These are phyloP conservation scores for Globisporangium paddicum DNA, from an alignment of 352 stramenopile genomes.

Conservation along the genomic window DNA sequence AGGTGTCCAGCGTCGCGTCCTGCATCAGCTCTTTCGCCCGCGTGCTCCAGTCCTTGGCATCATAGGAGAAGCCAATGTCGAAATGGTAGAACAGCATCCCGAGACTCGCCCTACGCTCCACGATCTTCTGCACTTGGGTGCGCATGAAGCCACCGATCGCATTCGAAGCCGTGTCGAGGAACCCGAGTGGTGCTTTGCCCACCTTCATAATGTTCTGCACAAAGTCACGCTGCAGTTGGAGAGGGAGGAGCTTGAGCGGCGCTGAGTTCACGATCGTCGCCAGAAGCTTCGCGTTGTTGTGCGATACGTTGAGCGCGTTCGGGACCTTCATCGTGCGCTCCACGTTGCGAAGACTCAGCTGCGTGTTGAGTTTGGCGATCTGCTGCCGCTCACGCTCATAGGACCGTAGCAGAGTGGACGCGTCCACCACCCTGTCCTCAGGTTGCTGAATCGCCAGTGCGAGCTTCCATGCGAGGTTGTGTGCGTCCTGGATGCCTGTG, in stretches of 20 bases:
- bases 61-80: slow-evolving; percentile 81
- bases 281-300: slow-evolving; percentile 68
- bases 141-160: slow-evolving; percentile 56
- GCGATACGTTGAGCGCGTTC: slow-evolving; percentile 73
- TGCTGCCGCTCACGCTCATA: slow-evolving; percentile 82
- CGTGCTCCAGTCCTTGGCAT: slow-evolving; percentile 30
- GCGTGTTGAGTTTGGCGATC: slow-evolving; percentile 70
- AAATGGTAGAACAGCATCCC: slow-evolving; percentile 88
- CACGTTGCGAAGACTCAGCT: slow-evolving; percentile 83
- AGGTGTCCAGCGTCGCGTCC: slow-evolving; percentile 46
- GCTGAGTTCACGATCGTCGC: slow-evolving; percentile 53
- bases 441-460: slow-evolving; percentile 50
- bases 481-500: slow-evolving; percentile 88
- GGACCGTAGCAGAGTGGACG: slow-evolving; percentile 44
- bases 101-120: slow-evolving; percentile 43
- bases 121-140: slow-evolving; percentile 51
- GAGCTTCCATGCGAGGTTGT: slow-evolving; percentile 93
- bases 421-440: slow-evolving; percentile 11
- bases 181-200: slow-evolving; percentile 55
- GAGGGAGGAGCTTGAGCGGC: slow-evolving; percentile 52
- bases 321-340: slow-evolving; percentile 84
- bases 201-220: slow-evolving; percentile 64
- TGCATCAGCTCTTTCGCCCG: slow-evolving; percentile 57
- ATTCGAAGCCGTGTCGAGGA: slow-evolving; percentile 43
- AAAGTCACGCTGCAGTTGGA: slow-evolving; percentile 24